Evolutionary conservation across 352 stramenopile species (phyloP), one percentile per base, ranked within the genome.

Genomic region (Globisporangium rhizosaccharum): DNA sequence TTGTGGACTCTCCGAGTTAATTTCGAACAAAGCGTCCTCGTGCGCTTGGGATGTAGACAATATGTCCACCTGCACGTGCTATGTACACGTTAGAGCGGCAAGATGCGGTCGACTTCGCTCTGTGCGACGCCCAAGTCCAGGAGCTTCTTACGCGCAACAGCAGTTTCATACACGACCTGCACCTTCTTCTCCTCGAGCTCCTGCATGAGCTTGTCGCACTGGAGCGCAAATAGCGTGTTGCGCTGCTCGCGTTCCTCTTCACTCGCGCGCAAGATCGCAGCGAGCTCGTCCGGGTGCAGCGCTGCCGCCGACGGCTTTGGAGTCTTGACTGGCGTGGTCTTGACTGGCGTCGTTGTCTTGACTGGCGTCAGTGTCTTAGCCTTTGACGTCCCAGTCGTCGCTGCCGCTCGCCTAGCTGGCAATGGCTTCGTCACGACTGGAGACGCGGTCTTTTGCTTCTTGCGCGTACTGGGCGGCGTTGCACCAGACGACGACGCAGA

Each of bases 141-240:
- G 61, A 85, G 51, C 51, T 75, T 79, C 56, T 79, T 79, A 36
- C 74, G 67, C 53, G 74, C 72, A 25, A 79, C 50, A 15, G 72
- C 57, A 0, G 52, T 68, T 45, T 68, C 51, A 23, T 44, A 61
- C 20, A 67, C 46, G 20, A 65, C 52, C 36, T 57, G 44, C 45
- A 66, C 61, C 44, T 68, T 65, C 62, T 57, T 62, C 39, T 57
- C 37, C 23, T 68, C 62, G 37, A 68, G 52, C 23, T 66, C 60
- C 48, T 66, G 60, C 48, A 66, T 26, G 12, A 67, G 44, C 33
- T 51, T 60, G 39, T 68, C 62, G 41, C 62, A 66, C 20, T 57
- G 30, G 23, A 68, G 52, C 45, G 66, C 36, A 30, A 68, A 68
- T 15, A 65, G 59, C 11, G 41, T 17, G 47, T 57, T 39, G 39